Percentiles rank a stretch among this genome's conserved stretches.
phyloP scores from a whole-genome alignment of 306 rosid genomes.

The Fragaria iinumae region DNA sequence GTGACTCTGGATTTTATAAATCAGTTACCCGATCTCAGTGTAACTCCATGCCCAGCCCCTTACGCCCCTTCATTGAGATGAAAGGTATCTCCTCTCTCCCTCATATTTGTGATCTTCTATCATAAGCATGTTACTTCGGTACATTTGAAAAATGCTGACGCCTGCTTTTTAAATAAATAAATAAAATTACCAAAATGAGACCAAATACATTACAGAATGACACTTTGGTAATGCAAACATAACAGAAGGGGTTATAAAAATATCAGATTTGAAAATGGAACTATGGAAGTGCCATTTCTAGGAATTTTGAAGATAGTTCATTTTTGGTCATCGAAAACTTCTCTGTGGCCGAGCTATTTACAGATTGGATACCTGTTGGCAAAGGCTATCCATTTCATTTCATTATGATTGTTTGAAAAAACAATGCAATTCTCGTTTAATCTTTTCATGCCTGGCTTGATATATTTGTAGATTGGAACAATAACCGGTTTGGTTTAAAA shows the following conservation, averaged over 20 bases:
- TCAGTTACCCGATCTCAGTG: slow-evolving; percentile 73
- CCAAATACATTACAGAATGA: neutral
- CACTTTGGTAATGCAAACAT: neutral
- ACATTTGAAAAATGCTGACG: neutral
- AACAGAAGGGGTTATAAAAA: neutral
- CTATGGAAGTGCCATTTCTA: neutral
- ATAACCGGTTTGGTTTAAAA: neutral
- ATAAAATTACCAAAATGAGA: neutral
- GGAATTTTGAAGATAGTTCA: neutral
- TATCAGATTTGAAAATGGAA: neutral
- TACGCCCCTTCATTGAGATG: slow-evolving; percentile 74
- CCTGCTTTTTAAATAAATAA: slow-evolving; percentile 1
- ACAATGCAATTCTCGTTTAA: neutral
- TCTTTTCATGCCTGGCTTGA: neutral
- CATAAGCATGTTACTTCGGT: neutral
- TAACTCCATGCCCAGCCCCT: slow-evolving; percentile 89
- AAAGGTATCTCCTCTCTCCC: slow-evolving; percentile 36
- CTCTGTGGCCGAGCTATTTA: neutral
- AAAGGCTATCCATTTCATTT: neutral
- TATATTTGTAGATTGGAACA: neutral
- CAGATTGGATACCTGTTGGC: neutral
- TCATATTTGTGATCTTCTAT: neutral
- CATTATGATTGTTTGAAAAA: neutral
- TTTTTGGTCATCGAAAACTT: neutral
- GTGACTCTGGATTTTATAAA: slow-evolving; percentile 53